Conservation (phyloP, 768 basidiomycete genomes). For the Hygrocybe punicea region DNA sequence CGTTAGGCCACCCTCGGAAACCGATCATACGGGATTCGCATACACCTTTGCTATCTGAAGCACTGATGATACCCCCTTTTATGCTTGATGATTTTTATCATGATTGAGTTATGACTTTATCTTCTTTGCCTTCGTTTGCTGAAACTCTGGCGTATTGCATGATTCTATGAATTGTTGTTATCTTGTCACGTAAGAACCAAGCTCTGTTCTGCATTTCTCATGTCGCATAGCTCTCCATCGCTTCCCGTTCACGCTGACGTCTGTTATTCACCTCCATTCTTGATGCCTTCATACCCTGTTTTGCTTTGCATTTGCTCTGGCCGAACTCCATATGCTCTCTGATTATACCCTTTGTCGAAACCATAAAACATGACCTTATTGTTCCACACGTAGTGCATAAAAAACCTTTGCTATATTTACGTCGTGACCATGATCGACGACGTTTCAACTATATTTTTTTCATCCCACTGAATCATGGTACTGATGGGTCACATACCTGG, state of each 20-base stretch:
- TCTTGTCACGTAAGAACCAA: slow-evolving; percentile 12
- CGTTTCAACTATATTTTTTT: too few species aligned
- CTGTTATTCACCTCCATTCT: slow-evolving; percentile 12
- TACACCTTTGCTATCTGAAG: slow-evolving; percentile 45
- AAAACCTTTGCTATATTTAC: not conserved
- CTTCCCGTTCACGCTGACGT: not conserved
- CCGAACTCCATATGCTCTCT: too few species aligned
- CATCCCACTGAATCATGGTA: not conserved
- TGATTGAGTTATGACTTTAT: too few species aligned
- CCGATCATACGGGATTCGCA: slow-evolving; percentile 42
- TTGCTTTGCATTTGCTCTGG: slow-evolving; percentile 13
- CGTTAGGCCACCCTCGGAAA: slow-evolving; percentile 56
- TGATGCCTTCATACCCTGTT: slow-evolving; percentile 11
- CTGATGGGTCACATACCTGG: not conserved
- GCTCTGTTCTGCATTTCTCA: slow-evolving; percentile 11
- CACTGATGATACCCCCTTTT: slow-evolving; percentile 3
- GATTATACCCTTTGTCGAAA: not conserved
- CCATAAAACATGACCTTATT: not conserved
- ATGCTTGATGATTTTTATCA: slow-evolving; percentile 9
- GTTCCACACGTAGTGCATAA: not conserved
- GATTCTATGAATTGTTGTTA: too few species aligned
- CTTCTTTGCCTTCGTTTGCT: too few species aligned
- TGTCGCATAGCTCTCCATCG: slow-evolving; percentile 11
- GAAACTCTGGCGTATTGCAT: too few species aligned
- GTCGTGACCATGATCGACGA: too few species aligned